Percentiles rank a stretch among this genome's conserved stretches.
phyloP scores from a whole-genome alignment of 495 filamentous ascomycete genomes.

The Immersiella caudata region DNA sequence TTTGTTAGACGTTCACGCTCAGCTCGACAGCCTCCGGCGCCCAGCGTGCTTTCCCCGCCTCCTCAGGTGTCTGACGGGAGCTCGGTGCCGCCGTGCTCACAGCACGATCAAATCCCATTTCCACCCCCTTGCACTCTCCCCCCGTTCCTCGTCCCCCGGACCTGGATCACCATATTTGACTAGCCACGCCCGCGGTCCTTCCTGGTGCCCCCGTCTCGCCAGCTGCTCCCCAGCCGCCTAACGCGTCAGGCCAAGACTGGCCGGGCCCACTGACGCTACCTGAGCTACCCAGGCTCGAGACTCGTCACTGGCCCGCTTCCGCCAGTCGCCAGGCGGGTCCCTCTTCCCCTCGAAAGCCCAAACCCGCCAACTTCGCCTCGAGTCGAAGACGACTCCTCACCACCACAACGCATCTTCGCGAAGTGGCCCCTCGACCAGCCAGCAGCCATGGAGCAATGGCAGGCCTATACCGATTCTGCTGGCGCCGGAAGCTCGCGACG shows the following conservation, averaged over 20 bases:
- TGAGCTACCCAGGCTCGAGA: slow-evolving; percentile 3
- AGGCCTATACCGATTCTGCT: slow-evolving; percentile 51
- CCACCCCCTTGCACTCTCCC: neutral
- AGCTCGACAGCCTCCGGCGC: neutral
- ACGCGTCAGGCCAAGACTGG: slow-evolving; percentile 21
- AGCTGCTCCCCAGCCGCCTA: slow-evolving; percentile 18
- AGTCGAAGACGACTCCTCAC: slow-evolving; percentile 23
- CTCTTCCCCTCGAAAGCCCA: slow-evolving; percentile 23
- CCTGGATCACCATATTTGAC: neutral
- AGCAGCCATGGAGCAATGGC: slow-evolving; percentile 61
- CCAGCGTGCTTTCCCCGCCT: neutral
- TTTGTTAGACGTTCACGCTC: neutral
- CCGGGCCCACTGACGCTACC: slow-evolving; percentile 8
- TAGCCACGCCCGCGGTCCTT: slow-evolving; percentile 3
- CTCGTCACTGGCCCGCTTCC: slow-evolving; percentile 22
- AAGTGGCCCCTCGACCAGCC: slow-evolving; percentile 25
- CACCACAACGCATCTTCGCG: slow-evolving; percentile 8
- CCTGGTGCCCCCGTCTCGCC: neutral
- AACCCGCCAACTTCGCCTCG: slow-evolving; percentile 17
- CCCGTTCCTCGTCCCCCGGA: neutral
- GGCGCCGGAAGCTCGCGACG: slow-evolving; percentile 50
- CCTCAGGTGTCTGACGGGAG: neutral
- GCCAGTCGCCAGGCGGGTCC: slow-evolving; percentile 20
- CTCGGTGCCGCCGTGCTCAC: neutral
- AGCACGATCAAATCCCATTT: neutral